A percentile compares a stretch with the other conserved stretches of the same genome.
phyloP scores from a whole-genome alignment of 176 grass and related monocot species.

The Oryza glumipatula region DNA sequence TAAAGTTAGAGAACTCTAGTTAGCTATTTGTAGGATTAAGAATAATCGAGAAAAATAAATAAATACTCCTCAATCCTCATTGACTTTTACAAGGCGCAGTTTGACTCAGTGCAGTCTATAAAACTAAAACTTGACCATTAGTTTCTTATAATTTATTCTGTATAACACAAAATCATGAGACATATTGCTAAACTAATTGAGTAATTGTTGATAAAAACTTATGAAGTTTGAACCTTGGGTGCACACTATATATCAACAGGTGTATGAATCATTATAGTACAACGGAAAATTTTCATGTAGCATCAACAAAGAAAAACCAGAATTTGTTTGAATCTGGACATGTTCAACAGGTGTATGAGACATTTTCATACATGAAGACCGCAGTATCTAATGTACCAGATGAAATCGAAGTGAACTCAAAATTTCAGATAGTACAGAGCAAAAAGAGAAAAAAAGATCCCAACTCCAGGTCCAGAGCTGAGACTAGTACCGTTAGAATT shows the following conservation, averaged over 20 bases:
- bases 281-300: slow-evolving; percentile 9
- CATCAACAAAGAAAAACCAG: slow-evolving; percentile 14
- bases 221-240: neutral
- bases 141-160: neutral
- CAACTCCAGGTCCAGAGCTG: neutral
- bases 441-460: neutral
- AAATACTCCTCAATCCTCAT: neutral
- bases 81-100: neutral
- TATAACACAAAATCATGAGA: neutral
- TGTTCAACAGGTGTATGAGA: slow-evolving; percentile 8
- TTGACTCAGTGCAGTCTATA: neutral
- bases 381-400: neutral
- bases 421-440: neutral
- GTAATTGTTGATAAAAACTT: neutral
- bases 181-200: neutral
- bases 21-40: slow-evolving; percentile 15
- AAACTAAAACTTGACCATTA: neutral
- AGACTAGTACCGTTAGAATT: slow-evolving; percentile 20
- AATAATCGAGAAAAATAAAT: slow-evolving; percentile 3
- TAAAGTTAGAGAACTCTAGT: neutral
- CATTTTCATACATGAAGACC: slow-evolving; percentile 17
- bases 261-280: neutral
- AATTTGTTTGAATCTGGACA: neutral
- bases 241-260: neutral
- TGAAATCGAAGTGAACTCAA: slow-evolving; percentile 26